Evolutionary conservation across 495 filamentous ascomycete species (phyloP), one percentile per base, ranked within the genome.

Genomic region (Annulohypoxylon bovei): DNA sequence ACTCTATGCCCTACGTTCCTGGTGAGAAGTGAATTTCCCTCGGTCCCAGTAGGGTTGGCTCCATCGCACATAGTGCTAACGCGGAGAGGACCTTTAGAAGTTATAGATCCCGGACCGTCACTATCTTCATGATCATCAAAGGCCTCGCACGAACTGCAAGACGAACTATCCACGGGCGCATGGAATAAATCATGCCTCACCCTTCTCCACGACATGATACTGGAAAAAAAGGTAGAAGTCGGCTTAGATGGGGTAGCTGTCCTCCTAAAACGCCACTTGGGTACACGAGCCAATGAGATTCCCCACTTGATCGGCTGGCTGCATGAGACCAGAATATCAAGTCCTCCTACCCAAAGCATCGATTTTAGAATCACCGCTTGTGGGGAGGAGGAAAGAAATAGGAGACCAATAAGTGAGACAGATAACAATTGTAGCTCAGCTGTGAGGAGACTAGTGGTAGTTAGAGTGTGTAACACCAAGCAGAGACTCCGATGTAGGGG

Each of bases 381-480:
- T 0, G 95, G 93, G 7, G 95, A 97, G 8, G 78, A 75, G 25
- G 94, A 89, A 66, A 94, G 86, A 12, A 97, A 75, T 39, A 94
- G 82, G 42, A 98, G 78, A 77, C 98, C 93, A 72, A 98, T 92
- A 46, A 98, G 84, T 12, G 89, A 88, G 35, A 88, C 86, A 20
- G 94, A 93, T 42, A 98, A 86, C 14, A 98, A 84, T 69, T 98
- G 93, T 53, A 97, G 80, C 74, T 99, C 95, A 2, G 96, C 90
- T 3, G 89, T 85, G 39, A 97, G 85, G 46, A 98, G 82, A 76
- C 93, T 97, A 27, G 93, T 96, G 6, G 92, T 93, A 23, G 94
- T 93, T 68, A 98, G 84, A 75, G 91, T 89, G 68, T 89, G 87
- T 70, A 98, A 76, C 60, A 90, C 87, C 37, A 83, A 81, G 70